These are phyloP conservation scores for Evernia prunastri DNA, from an alignment of 495 filamentous ascomycete genomes.

Conservation along the genomic window DNA sequence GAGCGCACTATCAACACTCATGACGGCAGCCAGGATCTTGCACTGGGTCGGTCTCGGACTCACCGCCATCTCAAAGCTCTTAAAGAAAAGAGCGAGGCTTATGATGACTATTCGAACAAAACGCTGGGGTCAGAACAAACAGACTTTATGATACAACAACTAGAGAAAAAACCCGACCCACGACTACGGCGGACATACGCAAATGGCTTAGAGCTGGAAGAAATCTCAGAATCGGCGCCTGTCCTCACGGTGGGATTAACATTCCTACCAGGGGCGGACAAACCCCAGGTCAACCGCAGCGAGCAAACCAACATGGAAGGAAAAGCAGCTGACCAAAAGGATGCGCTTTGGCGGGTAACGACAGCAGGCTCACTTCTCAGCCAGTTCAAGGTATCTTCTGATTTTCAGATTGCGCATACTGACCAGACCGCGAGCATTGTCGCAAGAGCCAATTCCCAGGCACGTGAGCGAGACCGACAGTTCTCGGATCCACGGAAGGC, in stretches of 20 bases:
- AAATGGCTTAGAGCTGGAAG: not conserved
- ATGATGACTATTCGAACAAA: conserved; percentile 19
- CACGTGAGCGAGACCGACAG: conserved; percentile 3
- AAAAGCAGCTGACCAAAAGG: conserved; percentile 30
- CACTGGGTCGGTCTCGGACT: conserved; percentile 10
- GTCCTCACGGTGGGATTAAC: conserved; percentile 28
- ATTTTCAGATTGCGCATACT: conserved; percentile 27
- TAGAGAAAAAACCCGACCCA: conserved; percentile 5
- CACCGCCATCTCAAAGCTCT: conserved; percentile 14
- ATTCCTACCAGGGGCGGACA: conserved; percentile 33
- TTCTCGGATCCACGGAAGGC: not conserved
- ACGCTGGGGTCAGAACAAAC: conserved; percentile 13
- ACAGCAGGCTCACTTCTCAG: conserved; percentile 32
- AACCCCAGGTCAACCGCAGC: conserved; percentile 28
- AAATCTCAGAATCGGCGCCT: not conserved
- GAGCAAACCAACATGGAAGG: conserved; percentile 30
- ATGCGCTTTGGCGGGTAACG: conserved; percentile 31
- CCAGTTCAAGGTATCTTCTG: conserved; percentile 28
- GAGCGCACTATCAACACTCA: not conserved
- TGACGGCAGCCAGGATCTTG: not conserved
- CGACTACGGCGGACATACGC: not conserved
- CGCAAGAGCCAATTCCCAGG: conserved; percentile 13
- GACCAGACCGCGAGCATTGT: conserved; percentile 26
- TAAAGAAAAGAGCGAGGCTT: conserved; percentile 6
- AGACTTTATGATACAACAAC: conserved; percentile 18